Evolutionary conservation across 805 yeast genomes (phyloP).

Genomic region (Yamadazyma insecticola): DNA sequence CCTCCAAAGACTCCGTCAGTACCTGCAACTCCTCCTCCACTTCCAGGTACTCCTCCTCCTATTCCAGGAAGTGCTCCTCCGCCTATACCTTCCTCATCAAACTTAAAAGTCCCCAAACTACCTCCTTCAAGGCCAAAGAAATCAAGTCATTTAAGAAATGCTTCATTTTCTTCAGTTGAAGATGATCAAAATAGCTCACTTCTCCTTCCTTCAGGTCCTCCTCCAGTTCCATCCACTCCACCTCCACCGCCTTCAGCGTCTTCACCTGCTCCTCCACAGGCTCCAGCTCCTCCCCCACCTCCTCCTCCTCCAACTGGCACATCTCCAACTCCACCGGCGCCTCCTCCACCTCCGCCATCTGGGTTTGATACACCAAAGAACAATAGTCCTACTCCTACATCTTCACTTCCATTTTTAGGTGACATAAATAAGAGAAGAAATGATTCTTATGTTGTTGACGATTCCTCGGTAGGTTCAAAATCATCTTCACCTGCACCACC

Average conservation of each 20-base stretch:
- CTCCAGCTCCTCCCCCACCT: slow-evolving; percentile 11
- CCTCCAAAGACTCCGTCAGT: slow-evolving; percentile 23
- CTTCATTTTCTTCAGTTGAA: slow-evolving; percentile 15
- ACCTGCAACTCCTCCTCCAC: slow-evolving; percentile 13
- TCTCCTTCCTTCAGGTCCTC: slow-evolving; percentile 13
- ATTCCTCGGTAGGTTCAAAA: slow-evolving; percentile 10
- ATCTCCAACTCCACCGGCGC: slow-evolving; percentile 10
- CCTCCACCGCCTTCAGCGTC: slow-evolving; percentile 7
- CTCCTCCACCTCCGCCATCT: slow-evolving; percentile 12
- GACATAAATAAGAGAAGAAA: slow-evolving; percentile 54
- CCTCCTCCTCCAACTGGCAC: slow-evolving; percentile 15
- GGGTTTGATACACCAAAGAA: slow-evolving; percentile 2
- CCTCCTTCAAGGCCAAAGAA: slow-evolving; percentile 40
- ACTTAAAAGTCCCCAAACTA: slow-evolving; percentile 22
- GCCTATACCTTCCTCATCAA: slow-evolving; percentile 8
- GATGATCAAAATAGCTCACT: slow-evolving; percentile 1
- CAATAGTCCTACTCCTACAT: slow-evolving; percentile 10
- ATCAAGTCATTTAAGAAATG: slow-evolving; percentile 27
- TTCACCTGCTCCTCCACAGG: slow-evolving; percentile 13
- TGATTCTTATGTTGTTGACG: slow-evolving; percentile 46
- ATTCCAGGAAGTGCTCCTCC: slow-evolving; percentile 12
- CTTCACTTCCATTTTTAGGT: slow-evolving; percentile 52
- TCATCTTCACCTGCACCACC: slow-evolving; percentile 11
- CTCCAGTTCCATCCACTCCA: slow-evolving; percentile 11
- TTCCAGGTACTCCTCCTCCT: slow-evolving; percentile 11